A percentile compares a stretch with the other conserved stretches of the same genome.
Conservation (phyloP, 1,139 yeast species). For the Debaryomyces sp. region DNA sequence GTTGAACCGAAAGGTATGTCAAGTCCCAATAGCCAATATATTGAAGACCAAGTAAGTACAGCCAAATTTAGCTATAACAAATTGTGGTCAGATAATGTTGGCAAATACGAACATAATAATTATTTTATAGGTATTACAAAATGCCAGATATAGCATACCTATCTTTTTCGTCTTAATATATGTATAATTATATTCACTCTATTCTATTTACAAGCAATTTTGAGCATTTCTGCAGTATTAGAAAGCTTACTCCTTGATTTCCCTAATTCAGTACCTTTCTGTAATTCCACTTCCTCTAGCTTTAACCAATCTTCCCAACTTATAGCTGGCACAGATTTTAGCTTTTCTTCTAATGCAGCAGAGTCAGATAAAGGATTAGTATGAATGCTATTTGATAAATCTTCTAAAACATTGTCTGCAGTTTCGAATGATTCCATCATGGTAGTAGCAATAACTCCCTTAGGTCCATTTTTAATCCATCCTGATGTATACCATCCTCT, state of each 20-base stretch:
- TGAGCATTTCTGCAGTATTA: conserved; percentile 50
- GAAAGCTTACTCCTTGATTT: conserved; percentile 64
- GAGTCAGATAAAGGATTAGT: conserved; percentile 26
- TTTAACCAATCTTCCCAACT: conserved; percentile 76
- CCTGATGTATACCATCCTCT: conserved; percentile 81
- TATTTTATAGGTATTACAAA: conserved; percentile 39
- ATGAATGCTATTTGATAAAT: conserved; percentile 41
- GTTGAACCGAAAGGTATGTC: conserved; percentile 24
- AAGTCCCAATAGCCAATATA: not conserved
- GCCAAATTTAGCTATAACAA: conserved; percentile 9
- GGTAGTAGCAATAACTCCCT: conserved; percentile 90
- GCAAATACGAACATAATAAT: conserved; percentile 36
- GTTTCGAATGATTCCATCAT: conserved; percentile 84
- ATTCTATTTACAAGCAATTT: conserved; percentile 21
- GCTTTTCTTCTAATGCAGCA: conserved; percentile 9
- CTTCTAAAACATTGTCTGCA: conserved; percentile 65
- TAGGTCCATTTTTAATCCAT: conserved; percentile 89
- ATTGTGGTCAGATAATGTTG: conserved; percentile 28
- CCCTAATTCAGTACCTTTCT: conserved; percentile 47
- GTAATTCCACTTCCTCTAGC: conserved; percentile 57
- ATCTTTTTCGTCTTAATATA: not conserved
- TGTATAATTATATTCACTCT: not conserved
- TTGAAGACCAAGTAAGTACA: conserved; percentile 4
- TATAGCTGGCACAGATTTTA: conserved; percentile 33
- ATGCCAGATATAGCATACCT: conserved; percentile 23